Percentiles rank a stretch among this genome's conserved stretches.
Conservation (phyloP, 805 yeast genomes). For the Starmera amethionina region DNA sequence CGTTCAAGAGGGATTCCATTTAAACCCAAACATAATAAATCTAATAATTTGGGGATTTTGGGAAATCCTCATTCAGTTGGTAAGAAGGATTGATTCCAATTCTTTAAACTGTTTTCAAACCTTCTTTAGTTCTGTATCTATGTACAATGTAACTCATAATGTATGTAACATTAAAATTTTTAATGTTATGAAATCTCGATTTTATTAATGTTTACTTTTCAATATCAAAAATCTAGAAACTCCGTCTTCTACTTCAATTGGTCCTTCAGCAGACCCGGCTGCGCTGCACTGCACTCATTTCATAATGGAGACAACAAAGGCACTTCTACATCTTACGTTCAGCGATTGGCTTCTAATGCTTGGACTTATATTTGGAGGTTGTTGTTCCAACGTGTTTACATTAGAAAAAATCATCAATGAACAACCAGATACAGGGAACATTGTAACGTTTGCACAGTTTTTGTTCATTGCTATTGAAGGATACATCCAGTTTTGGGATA, state of each 20-base stretch:
- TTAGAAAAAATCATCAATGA: slow-evolving; percentile 41
- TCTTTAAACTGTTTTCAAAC: no score
- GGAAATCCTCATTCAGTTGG: not conserved
- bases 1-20: not conserved
- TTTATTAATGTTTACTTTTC: no score
- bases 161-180: no score
- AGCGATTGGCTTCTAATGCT: slow-evolving; percentile 15
- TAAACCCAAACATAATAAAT: not conserved
- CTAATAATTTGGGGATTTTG: not conserved
- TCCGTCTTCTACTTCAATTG: no score
- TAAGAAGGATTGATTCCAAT: slow-evolving; percentile 1
- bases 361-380: slow-evolving; percentile 52
- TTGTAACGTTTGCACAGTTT: slow-evolving; percentile 53
- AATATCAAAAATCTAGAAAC: no score
- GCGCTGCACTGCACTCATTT: not conserved
- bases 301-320: not conserved
- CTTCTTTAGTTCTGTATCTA: no score
- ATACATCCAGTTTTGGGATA: slow-evolving; percentile 25
- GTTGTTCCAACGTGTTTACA: slow-evolving; percentile 61
- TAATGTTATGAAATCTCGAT: no score
- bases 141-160: no score
- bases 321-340: slow-evolving; percentile 10
- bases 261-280: not conserved
- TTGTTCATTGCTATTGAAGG: slow-evolving; percentile 39
- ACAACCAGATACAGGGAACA: slow-evolving; percentile 31